A percentile compares a stretch with the other conserved stretches of the same genome.
phyloP scores from a whole-genome alignment of 164 flowering plant genomes.

The Kalanchoe fedtschenkoi region DNA sequence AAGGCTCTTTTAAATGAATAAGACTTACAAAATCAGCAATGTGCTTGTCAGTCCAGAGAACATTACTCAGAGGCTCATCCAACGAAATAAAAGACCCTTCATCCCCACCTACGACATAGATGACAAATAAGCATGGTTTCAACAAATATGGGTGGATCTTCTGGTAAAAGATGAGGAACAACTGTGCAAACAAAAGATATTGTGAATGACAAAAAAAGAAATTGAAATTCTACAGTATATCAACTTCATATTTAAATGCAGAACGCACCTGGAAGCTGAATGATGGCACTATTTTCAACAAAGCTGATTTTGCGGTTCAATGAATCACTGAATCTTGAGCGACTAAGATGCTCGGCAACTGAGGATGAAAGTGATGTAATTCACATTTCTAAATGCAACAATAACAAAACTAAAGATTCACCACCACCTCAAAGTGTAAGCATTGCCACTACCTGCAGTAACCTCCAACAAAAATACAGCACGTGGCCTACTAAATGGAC shows the following conservation, averaged over 20 bases:
- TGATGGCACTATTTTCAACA: conserved; percentile 35
- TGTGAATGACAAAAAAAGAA: neutral
- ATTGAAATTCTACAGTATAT: neutral
- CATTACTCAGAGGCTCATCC: conserved; percentile 28
- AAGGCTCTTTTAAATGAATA: neutral
- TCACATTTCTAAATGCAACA: neutral
- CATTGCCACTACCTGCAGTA: conserved; percentile 35
- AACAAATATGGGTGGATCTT: neutral
- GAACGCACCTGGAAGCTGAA: conserved; percentile 59
- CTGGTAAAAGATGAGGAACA: neutral
- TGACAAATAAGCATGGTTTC: neutral
- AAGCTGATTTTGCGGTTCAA: conserved; percentile 23
- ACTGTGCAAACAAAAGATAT: neutral
- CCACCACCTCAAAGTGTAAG: neutral
- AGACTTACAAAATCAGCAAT: conserved; percentile 52
- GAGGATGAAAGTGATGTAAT: conserved; percentile 11
- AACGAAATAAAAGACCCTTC: conserved; percentile 45
- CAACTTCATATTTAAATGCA: neutral
- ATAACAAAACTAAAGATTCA: neutral
- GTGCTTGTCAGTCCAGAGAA: conserved; percentile 40
- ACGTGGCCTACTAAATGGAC: conserved; percentile 83
- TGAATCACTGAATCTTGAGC: conserved; percentile 21
- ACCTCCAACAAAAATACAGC: conserved; percentile 68
- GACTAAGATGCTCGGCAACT: conserved; percentile 24
- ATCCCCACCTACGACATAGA: conserved; percentile 44